These are phyloP conservation scores for Neurospora sublineolata DNA, from an alignment of 495 filamentous ascomycete species.

Conservation along the genomic window DNA sequence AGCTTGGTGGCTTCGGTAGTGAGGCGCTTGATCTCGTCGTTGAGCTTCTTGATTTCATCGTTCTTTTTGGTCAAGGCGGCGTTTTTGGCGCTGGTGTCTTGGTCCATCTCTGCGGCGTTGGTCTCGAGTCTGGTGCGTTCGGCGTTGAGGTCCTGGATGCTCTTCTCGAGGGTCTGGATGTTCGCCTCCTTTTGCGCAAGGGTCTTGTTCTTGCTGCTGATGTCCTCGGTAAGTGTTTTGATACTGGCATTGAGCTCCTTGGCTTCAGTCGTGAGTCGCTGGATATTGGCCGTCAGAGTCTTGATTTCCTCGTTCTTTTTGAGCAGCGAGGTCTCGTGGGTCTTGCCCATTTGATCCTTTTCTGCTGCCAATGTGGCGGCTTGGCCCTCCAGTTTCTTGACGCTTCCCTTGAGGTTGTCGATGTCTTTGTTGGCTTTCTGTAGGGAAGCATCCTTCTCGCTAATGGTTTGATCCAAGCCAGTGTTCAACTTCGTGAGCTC, in stretches of 20 bases:
- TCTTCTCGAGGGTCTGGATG: constrained; percentile 53
- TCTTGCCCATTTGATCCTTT: background rate
- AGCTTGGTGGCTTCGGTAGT: background rate
- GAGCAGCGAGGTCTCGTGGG: background rate
- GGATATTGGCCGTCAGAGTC: background rate
- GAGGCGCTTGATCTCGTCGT: background rate
- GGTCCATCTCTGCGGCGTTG: background rate
- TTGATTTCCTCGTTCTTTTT: background rate
- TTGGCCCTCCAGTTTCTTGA: background rate
- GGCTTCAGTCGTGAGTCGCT: background rate
- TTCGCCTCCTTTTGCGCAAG: background rate
- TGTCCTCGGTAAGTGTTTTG: background rate
- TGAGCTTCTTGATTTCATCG: background rate
- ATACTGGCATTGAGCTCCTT: background rate
- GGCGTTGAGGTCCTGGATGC: constrained; percentile 60
- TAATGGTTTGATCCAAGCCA: background rate
- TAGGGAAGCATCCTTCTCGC: background rate
- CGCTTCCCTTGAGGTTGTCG: background rate
- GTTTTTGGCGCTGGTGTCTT: background rate
- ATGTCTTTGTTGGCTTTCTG: background rate
- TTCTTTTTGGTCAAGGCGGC: background rate
- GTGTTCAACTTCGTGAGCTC: background rate
- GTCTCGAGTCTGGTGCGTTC: constrained; percentile 30
- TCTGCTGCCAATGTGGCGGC: background rate
- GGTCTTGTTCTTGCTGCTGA: background rate